phyloP scores from a whole-genome alignment of 495 filamentous ascomycete genomes.

The Podospora pseudopauciseta region DNA sequence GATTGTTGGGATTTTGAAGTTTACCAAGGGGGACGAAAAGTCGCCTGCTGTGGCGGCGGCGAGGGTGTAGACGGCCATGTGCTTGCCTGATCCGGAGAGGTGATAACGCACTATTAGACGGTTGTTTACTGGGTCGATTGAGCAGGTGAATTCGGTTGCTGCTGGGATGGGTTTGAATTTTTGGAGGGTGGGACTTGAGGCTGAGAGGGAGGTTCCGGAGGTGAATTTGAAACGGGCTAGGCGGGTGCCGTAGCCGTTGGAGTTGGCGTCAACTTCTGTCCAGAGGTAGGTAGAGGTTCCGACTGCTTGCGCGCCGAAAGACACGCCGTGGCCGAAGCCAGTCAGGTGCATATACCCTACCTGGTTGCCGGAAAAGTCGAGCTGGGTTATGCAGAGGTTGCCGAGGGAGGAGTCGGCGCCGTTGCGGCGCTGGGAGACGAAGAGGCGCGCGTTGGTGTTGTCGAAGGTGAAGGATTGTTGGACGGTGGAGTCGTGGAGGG shows the following conservation, averaged over 20 bases:
- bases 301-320: neutral
- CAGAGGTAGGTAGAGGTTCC: constrained; percentile 3
- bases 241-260: neutral
- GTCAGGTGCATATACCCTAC: constrained; percentile 14
- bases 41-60: constrained; percentile 9
- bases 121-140: neutral
- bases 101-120: constrained; percentile 6
- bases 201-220: neutral
- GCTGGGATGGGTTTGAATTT: neutral
- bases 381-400: constrained; percentile 18
- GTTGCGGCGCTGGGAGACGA: constrained; percentile 17
- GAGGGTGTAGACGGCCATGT: constrained; percentile 3
- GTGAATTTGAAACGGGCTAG: constrained; percentile 3
- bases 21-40: constrained; percentile 11
- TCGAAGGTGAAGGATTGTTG: constrained; percentile 19
- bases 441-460: constrained; percentile 18
- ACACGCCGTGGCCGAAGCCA: constrained; percentile 6
- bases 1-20: constrained; percentile 7
- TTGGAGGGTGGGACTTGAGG: neutral
- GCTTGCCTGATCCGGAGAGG: neutral
- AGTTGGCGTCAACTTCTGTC: constrained; percentile 6
- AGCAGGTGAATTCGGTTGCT: neutral
- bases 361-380: constrained; percentile 17
- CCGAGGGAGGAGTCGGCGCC: constrained; percentile 8
- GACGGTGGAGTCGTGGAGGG: constrained; percentile 14